These are phyloP conservation scores for Mortierella sp. DNA, from an alignment of 371 early-diverging fungal species.

Conservation along the genomic window DNA sequence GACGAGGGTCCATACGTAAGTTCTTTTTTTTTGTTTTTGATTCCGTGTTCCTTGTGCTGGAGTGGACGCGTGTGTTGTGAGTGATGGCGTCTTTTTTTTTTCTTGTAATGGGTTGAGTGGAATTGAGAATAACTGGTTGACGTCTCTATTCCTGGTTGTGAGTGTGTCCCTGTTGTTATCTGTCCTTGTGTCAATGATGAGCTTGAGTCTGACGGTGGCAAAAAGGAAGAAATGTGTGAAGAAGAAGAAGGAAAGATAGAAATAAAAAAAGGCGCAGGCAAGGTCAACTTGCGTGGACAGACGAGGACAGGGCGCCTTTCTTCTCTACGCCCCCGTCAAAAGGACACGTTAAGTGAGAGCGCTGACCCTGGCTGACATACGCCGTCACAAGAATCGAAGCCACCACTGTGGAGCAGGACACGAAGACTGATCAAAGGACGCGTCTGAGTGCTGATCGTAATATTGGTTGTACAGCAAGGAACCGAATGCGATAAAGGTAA, in stretches of 20 bases:
- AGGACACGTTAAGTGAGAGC: background rate
- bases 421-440: background rate
- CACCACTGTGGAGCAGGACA: background rate
- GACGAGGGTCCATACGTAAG: slow-evolving; percentile 47
- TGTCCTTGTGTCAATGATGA: background rate
- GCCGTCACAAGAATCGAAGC: slow-evolving; percentile 1
- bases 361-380: background rate
- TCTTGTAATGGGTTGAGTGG: slow-evolving; percentile 8
- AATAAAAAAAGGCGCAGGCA: slow-evolving; percentile 29
- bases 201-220: background rate
- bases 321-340: background rate
- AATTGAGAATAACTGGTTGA: slow-evolving; percentile 20
- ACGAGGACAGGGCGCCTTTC: background rate
- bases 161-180: background rate
- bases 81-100: background rate
- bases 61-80: slow-evolving; percentile 21
- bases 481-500: too few species aligned
- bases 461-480: background rate
- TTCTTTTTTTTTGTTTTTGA: background rate
- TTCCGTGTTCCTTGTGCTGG: slow-evolving; percentile 36
- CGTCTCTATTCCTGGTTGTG: background rate
- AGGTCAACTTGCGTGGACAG: background rate
- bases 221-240: background rate
- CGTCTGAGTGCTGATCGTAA: background rate
- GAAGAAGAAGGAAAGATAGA: background rate